phyloP scores from a whole-genome alignment of 805 yeast genomes.

The Lipomyces starkeyi region DNA sequence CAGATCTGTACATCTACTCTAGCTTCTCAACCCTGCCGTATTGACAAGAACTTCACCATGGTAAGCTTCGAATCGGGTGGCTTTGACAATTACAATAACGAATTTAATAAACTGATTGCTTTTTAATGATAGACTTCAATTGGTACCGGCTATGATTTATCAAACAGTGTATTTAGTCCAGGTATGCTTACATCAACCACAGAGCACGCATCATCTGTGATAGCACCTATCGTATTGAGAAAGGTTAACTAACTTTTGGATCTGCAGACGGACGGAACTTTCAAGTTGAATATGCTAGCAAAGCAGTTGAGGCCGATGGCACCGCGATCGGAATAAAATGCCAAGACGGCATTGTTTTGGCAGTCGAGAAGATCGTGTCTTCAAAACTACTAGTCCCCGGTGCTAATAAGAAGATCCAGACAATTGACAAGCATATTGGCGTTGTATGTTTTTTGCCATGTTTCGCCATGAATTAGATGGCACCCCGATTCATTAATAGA shows the following conservation, averaged over 20 bases:
- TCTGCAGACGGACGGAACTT: constrained; percentile 87
- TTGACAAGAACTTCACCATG: constrained; percentile 8
- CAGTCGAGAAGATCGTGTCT: constrained; percentile 89
- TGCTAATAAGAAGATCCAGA: constrained; percentile 87
- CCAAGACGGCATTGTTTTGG: constrained; percentile 93
- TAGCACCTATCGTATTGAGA: background rate
- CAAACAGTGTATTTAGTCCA: constrained; percentile 92
- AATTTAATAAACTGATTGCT: background rate
- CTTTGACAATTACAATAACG: background rate
- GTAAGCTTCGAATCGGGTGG: background rate
- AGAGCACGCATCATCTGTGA: constrained; percentile 1
- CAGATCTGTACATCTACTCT: background rate
- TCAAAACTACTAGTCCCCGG: constrained; percentile 90
- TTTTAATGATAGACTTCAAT: constrained; percentile 63
- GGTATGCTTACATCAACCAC: constrained; percentile 47
- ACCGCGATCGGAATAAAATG: constrained; percentile 92
- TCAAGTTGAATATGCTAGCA: constrained; percentile 97
- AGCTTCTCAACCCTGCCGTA: background rate
- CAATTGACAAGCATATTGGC: constrained; percentile 92
- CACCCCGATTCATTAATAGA: background rate
- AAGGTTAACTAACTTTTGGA: constrained; percentile 43
- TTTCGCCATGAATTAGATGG: background rate
- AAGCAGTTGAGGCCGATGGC: constrained; percentile 97
- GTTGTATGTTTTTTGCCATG: constrained; percentile 53
- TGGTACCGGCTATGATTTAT: constrained; percentile 98